Percentiles rank a stretch among this genome's conserved stretches.
These are phyloP conservation scores for Leucocoprinus birnbaumii DNA, from an alignment of 768 basidiomycete species.

Conservation along the genomic window DNA sequence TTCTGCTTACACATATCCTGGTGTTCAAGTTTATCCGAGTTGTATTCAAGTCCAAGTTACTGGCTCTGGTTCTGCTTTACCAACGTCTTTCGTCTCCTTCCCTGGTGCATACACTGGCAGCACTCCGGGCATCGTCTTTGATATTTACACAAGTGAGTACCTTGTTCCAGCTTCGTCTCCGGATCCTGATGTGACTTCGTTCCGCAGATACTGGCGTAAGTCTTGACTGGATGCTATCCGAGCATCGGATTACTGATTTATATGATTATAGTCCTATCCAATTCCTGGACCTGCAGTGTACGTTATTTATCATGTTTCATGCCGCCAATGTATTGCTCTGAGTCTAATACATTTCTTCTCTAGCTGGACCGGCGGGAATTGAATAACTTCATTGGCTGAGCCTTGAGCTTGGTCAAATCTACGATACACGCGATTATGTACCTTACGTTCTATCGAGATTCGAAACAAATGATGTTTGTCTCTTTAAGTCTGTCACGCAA, in stretches of 20 bases:
- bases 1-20: slow-evolving; percentile 33
- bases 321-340: no score
- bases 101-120: slow-evolving; percentile 36
- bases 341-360: background rate
- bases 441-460: background rate
- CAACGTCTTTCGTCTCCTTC: slow-evolving; percentile 44
- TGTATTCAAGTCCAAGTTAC: slow-evolving; percentile 44
- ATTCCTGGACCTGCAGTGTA: slow-evolving; percentile 41
- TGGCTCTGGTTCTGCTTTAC: slow-evolving; percentile 39
- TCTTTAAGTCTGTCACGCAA: no score
- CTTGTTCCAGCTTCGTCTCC: background rate
- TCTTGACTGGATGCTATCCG: background rate
- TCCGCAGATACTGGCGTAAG: slow-evolving; percentile 12
- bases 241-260: background rate
- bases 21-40: slow-evolving; percentile 39
- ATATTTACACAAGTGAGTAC: slow-evolving; percentile 29
- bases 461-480: background rate
- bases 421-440: background rate
- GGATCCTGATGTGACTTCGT: background rate
- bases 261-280: slow-evolving; percentile 26
- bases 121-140: slow-evolving; percentile 32
- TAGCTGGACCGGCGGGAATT: slow-evolving; percentile 18
- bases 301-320: slow-evolving; percentile 14
- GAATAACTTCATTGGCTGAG: background rate
- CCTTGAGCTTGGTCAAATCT: background rate